A percentile compares a stretch with the other conserved stretches of the same genome.
Conservation (phyloP, 2,329 filamentous ascomycete genomes). For the Rhinocladiella mackenziei region DNA sequence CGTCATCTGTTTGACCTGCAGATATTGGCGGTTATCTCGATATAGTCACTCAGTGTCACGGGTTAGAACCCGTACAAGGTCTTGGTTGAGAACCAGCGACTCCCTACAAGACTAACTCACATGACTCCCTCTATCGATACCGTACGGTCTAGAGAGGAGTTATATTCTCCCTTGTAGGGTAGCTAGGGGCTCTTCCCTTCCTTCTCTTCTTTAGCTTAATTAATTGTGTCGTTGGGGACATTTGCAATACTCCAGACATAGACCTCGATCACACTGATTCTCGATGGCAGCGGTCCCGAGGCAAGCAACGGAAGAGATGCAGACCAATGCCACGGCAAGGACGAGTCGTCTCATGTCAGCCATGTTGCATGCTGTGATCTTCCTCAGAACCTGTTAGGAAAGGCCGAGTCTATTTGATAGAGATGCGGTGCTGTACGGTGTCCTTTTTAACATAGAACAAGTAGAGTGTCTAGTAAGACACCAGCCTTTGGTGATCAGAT, state of each 20-base stretch:
- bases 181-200: too few species aligned
- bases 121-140: too few species aligned
- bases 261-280: constrained; percentile 8
- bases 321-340: background rate
- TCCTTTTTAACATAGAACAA: background rate
- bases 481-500: constrained; percentile 1
- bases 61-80: too few species aligned
- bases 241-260: constrained; percentile 11
- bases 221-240: constrained; percentile 6
- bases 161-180: too few species aligned
- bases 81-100: too few species aligned
- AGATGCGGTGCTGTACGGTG: background rate
- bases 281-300: constrained; percentile 10
- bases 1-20: too few species aligned
- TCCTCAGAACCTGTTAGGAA: constrained; percentile 1
- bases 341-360: constrained; percentile 1
- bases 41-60: too few species aligned
- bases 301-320: constrained; percentile 6
- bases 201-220: too few species aligned
- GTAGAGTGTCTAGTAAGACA: constrained; percentile 4
- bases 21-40: too few species aligned
- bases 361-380: constrained; percentile 2
- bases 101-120: too few species aligned
- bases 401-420: background rate
- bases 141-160: too few species aligned